These are phyloP conservation scores for Phlebiopsis gigantea DNA, from an alignment of 768 basidiomycete genomes.

Conservation along the genomic window DNA sequence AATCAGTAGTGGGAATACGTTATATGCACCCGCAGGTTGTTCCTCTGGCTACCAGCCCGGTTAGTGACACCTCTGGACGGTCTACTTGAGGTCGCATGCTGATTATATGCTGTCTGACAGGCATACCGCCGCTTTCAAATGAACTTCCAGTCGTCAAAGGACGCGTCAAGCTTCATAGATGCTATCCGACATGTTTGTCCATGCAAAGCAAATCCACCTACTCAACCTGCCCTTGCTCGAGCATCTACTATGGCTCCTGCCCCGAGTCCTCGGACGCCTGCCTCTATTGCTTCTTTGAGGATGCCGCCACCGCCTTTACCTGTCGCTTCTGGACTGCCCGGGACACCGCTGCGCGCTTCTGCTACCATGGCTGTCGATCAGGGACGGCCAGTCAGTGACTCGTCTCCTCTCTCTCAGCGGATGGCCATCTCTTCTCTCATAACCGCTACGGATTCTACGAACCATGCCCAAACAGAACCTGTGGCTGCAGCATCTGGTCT, in stretches of 20 bases:
- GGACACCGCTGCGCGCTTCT: not conserved
- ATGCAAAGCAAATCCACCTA: conserved; percentile 53
- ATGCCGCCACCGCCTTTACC: conserved; percentile 7
- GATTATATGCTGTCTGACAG: conserved; percentile 31
- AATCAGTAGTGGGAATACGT: conserved; percentile 66
- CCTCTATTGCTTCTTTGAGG: not conserved
- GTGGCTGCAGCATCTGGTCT: not conserved
- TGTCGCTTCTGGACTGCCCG: not conserved
- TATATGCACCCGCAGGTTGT: conserved; percentile 51
- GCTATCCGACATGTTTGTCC: conserved; percentile 66
- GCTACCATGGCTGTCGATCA: not conserved
- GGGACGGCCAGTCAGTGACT: not conserved
- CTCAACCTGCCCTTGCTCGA: conserved; percentile 17
- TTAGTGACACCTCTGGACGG: conserved; percentile 15
- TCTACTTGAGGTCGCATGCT: not conserved
- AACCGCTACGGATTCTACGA: not conserved
- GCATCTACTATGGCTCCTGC: conserved; percentile 9
- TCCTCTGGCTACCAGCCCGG: conserved; percentile 26
- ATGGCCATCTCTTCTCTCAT: not conserved
- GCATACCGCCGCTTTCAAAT: conserved; percentile 73
- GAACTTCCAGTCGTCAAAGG: conserved; percentile 47
- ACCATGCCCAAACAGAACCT: not conserved
- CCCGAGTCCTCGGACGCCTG: not conserved
- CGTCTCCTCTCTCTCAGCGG: not conserved
- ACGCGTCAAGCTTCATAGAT: conserved; percentile 54